A percentile compares a stretch with the other conserved stretches of the same genome.
These are phyloP conservation scores for Zasmidium angulare DNA, from an alignment of 2,329 filamentous ascomycete species.

Conservation along the genomic window DNA sequence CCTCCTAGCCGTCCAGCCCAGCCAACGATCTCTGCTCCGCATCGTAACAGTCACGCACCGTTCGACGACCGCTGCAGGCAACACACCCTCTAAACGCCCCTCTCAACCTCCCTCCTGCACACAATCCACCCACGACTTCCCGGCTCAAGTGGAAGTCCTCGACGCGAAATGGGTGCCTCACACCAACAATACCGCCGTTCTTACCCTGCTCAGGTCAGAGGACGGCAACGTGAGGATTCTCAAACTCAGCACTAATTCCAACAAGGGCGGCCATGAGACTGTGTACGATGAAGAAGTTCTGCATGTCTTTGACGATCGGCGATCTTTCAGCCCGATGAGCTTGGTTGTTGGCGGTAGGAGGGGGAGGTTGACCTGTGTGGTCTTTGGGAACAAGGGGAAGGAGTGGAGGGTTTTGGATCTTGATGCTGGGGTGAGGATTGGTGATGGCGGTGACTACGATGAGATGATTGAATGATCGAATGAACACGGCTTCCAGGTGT, in stretches of 20 bases:
- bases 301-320: constrained; percentile 48
- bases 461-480: background rate
- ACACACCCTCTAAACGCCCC: background rate
- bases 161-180: constrained; percentile 57
- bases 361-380: constrained; percentile 53
- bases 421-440: constrained; percentile 26
- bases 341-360: constrained; percentile 58
- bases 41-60: background rate
- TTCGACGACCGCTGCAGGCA: background rate
- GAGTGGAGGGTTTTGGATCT: constrained; percentile 59
- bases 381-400: constrained; percentile 54
- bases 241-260: background rate
- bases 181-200: background rate
- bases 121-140: constrained; percentile 38
- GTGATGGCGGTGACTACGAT: background rate
- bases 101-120: background rate
- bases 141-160: constrained; percentile 57
- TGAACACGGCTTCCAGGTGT: background rate
- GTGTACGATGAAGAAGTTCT: constrained; percentile 33
- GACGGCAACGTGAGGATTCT: constrained; percentile 1
- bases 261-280: background rate
- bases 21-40: background rate
- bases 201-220: constrained; percentile 2
- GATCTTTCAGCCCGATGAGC: constrained; percentile 49
- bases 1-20: background rate